Conservation (phyloP, 2,329 filamentous ascomycete genomes). For the Fusarium devonianum region DNA sequence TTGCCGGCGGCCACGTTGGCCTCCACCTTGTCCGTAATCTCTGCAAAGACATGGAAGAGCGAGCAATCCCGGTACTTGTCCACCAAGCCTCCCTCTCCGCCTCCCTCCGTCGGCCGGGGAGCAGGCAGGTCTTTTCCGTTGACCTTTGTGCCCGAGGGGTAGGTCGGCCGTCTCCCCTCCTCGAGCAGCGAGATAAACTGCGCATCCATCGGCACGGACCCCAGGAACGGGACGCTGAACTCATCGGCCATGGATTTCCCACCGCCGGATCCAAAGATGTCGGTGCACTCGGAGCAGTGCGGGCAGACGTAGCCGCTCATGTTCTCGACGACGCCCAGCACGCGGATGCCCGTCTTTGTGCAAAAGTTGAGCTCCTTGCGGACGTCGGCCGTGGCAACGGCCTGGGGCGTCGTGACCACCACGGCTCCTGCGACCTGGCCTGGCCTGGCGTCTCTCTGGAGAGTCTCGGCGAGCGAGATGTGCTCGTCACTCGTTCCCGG, state of each 20-base stretch:
- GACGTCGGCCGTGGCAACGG: constrained; percentile 91
- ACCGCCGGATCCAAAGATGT: constrained; percentile 91
- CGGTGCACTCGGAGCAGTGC: constrained; percentile 83
- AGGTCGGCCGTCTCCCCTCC: constrained; percentile 69
- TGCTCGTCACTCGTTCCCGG: constrained; percentile 97
- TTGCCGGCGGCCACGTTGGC: constrained; percentile 34
- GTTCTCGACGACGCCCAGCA: constrained; percentile 94
- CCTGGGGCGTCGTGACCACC: constrained; percentile 95
- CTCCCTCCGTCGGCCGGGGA: constrained; percentile 8
- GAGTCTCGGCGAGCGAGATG: constrained; percentile 89
- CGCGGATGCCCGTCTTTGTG: constrained; percentile 77
- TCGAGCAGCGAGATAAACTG: constrained; percentile 90
- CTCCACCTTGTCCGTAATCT: constrained; percentile 61
- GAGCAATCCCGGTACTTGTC: constrained; percentile 78
- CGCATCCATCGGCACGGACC: constrained; percentile 88
- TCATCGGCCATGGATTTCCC: constrained; percentile 89
- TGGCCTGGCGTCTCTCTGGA: constrained; percentile 68
- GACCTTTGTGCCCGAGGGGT: constrained; percentile 72
- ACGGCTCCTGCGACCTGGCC: constrained; percentile 85
- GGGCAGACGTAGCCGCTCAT: constrained; percentile 93
- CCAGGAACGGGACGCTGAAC: constrained; percentile 83
- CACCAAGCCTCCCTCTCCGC: constrained; percentile 58
- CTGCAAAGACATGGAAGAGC: constrained; percentile 71
- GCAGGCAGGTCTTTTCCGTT: constrained; percentile 62
- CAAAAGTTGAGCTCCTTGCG: constrained; percentile 96